Evolutionary conservation across 2,329 filamentous ascomycete genomes (phyloP), one percentile per base, ranked within the genome.

Genomic region (Torrubiella hemipterigena): DNA sequence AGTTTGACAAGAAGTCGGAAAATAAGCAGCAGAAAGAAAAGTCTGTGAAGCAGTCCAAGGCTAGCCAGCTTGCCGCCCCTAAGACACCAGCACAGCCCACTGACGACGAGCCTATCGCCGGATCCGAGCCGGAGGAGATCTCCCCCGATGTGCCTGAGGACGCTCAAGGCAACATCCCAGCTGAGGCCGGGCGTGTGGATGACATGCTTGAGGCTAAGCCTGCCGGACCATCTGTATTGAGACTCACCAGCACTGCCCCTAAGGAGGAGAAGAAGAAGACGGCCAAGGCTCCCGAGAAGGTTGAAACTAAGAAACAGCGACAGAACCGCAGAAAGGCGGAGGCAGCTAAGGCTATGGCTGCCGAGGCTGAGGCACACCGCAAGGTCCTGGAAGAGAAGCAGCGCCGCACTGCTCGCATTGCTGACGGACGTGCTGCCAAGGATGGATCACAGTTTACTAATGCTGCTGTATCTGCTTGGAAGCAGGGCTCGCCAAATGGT

Each of bases 281-380:
- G 46, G 59, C 65, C 42, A 73, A 77, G 60, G 61, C 67, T 24
- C 65, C 72, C 41, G 76, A 83, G 54, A 68, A 71, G 29, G 71
- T 69, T 13, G 82, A 94, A 65, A 81, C 80, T 14, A 95, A 95
- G 79, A 95, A 95, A 67, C 84, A 93, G 63, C 78, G 86, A 37
- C 87, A 95, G 64, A 91, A 94, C 62, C 74, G 79, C 43, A 76
- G 81, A 63, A 95, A 94, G 74, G 77, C 73, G 22, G 86, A 94
- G 58, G 79, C 76, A 35, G 76, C 77, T 47, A 91, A 84, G 66
- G 64, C 67, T 18, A 67, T 73, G 35, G 76, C 81, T 18, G 79
- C 87, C 50, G 80, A 82, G 45, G 74, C 80, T 1, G 87, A 95
- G 60, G 73, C 77, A 49, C 69, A 82, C 48, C 79, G 87, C 49